Evolutionary conservation across 2,329 filamentous ascomycete genomes (phyloP).

Genomic region (Exophiala sideris): DNA sequence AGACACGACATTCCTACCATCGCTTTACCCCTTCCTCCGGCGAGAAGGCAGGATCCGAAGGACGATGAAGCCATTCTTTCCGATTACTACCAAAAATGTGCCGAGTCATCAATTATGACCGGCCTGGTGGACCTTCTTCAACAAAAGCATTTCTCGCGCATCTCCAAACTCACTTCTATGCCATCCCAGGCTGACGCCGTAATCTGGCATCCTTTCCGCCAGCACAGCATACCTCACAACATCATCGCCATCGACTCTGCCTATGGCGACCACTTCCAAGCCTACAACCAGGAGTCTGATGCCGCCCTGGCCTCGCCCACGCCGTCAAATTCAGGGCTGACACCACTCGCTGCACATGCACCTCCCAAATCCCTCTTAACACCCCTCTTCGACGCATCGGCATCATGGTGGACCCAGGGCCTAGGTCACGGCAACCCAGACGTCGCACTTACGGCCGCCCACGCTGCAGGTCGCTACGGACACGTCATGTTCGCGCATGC

Average conservation of each 20-base stretch:
- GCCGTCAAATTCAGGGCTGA: conserved; percentile 6
- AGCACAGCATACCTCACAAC: conserved; percentile 64
- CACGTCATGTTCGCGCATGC: conserved; percentile 85
- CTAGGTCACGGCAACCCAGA: conserved; percentile 73
- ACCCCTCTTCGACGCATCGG: conserved; percentile 76
- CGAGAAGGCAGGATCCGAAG: conserved; percentile 36
- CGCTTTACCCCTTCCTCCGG: conserved; percentile 59
- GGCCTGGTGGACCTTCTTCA: conserved; percentile 53
- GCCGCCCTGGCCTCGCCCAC: conserved; percentile 16
- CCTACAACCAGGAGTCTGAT: conserved; percentile 37
- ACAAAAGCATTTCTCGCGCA: conserved; percentile 53
- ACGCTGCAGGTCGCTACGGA: conserved; percentile 78
- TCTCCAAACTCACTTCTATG: conserved; percentile 61
- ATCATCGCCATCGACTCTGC: conserved; percentile 79
- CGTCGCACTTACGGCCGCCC: conserved; percentile 70
- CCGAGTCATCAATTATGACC: conserved; percentile 38
- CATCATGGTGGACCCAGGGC: conserved; percentile 90
- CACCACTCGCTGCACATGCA: conserved; percentile 20
- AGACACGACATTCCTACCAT: conserved; percentile 57
- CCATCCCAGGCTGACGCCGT: conserved; percentile 56
- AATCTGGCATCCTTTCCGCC: conserved; percentile 88
- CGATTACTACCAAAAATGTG: conserved; percentile 59
- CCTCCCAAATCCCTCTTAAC: conserved; percentile 45
- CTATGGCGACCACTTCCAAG: conserved; percentile 74
- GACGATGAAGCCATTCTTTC: conserved; percentile 58